Evolutionary conservation across 169 alveolate genomes (phyloP).

Genomic region (Eimeria necatrix): DNA sequence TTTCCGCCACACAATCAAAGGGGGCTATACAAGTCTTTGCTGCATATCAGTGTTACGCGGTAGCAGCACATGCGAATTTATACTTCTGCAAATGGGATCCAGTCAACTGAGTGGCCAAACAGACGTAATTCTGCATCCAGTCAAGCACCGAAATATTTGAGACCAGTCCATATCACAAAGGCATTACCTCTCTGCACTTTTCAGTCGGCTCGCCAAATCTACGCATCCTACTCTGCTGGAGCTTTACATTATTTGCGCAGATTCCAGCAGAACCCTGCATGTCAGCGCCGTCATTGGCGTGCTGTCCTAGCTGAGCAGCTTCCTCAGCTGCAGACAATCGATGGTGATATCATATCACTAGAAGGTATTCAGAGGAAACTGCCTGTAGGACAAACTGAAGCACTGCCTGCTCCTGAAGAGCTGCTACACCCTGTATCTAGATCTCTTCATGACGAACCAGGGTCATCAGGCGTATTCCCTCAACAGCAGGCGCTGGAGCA

Average conservation of each 20-base stretch:
- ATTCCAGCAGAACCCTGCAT: slow-evolving; percentile 69
- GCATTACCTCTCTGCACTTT: too few relatives aligned
- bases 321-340: slow-evolving; percentile 25
- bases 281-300: slow-evolving; percentile 72
- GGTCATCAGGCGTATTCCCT: neutral
- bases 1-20: too few relatives aligned
- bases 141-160: too few relatives aligned
- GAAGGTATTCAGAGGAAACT: slow-evolving; percentile 30
- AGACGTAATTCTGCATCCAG: too few relatives aligned
- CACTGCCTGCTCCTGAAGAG: neutral
- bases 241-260: neutral
- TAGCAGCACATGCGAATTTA: too few relatives aligned
- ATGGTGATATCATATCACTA: slow-evolving; percentile 10
- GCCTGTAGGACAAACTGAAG: neutral
- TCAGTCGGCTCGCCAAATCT: neutral
- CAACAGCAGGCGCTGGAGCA: slow-evolving; percentile 56
- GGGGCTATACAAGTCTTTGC: too few relatives aligned
- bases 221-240: neutral
- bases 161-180: too few relatives aligned
- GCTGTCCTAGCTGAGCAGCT: slow-evolving; percentile 59
- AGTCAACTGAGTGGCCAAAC: too few relatives aligned
- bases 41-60: too few relatives aligned
- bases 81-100: too few relatives aligned
- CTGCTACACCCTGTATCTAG: neutral
- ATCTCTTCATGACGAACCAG: slow-evolving; percentile 14